phyloP scores from a whole-genome alignment of 441 rosid genomes.

The Dalechampia spathulata region DNA sequence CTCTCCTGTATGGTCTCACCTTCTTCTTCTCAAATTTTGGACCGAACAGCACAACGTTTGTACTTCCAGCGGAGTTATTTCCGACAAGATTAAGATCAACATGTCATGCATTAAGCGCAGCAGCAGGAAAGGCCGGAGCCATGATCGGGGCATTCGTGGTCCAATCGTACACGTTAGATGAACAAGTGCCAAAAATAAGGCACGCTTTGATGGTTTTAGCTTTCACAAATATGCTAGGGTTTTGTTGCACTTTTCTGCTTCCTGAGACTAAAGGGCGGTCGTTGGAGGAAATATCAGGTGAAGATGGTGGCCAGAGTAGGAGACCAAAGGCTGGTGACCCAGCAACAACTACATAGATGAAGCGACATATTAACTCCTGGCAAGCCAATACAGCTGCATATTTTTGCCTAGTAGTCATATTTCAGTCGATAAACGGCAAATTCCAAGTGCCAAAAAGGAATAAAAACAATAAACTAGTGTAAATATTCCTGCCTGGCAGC shows the following conservation, averaged over 20 bases:
- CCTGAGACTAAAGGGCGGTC: conserved; percentile 42
- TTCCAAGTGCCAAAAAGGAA: no score
- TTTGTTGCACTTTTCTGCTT: conserved; percentile 36
- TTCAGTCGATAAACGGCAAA: no score
- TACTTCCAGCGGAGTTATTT: conserved; percentile 45
- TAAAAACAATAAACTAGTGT: no score
- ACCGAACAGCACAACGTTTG: conserved; percentile 42
- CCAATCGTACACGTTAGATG: conserved; percentile 27
- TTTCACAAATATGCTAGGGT: conserved; percentile 43
- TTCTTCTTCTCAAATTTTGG: conserved; percentile 56
- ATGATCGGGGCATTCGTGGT: conserved; percentile 37
- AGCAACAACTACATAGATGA: neutral
- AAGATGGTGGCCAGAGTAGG: conserved; percentile 23
- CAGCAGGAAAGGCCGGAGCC: conserved; percentile 47
- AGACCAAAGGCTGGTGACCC: neutral
- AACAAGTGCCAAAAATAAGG: neutral
- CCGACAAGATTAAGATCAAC: conserved; percentile 46
- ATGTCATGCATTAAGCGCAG: conserved; percentile 48
- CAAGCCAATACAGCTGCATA: no score
- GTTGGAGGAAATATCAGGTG: conserved; percentile 48
- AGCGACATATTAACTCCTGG: no score
- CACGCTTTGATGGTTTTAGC: conserved; percentile 30
- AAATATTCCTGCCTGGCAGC: no score
- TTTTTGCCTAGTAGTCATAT: no score
- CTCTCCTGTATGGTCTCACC: conserved; percentile 30